These are phyloP conservation scores for Dactylellina drechsleri DNA, from an alignment of 2,329 filamentous ascomycete species.

Conservation along the genomic window DNA sequence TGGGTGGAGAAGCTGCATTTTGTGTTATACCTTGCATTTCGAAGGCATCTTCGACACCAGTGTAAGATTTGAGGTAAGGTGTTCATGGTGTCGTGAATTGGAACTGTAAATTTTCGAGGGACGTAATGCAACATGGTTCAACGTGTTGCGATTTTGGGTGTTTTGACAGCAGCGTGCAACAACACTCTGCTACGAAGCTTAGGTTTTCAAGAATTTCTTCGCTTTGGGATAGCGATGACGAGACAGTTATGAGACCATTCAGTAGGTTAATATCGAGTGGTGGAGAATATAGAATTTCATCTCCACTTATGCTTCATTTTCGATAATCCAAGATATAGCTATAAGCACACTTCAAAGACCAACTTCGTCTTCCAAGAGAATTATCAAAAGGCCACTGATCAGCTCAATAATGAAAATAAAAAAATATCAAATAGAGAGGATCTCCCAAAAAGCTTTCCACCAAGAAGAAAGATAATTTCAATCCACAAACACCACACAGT, in stretches of 20 bases:
- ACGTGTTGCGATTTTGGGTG: no score
- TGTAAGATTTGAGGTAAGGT: conserved; percentile 14
- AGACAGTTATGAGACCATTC: no score
- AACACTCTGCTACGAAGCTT: background rate
- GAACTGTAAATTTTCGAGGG: background rate
- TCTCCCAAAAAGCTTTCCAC: background rate
- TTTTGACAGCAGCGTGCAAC: background rate
- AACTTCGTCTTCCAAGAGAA: no score
- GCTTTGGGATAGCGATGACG: no score
- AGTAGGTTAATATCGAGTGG: no score
- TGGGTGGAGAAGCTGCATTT: conserved; percentile 47
- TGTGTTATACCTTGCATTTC: background rate
- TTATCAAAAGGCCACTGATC: no score
- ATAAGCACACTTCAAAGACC: no score
- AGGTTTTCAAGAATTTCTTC: no score
- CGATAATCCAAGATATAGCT: no score
- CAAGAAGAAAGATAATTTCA: conserved; percentile 12
- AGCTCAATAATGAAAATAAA: no score
- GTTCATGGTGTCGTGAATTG: conserved; percentile 27
- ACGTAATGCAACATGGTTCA: conserved; percentile 33
- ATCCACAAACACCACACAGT: conserved; percentile 53
- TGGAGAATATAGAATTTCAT: no score
- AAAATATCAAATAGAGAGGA: background rate
- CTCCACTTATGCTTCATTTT: no score
- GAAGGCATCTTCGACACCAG: conserved; percentile 25